Evolutionary conservation across 2,329 filamentous ascomycete species (phyloP).

Genomic region (Penicillium concentricum): DNA sequence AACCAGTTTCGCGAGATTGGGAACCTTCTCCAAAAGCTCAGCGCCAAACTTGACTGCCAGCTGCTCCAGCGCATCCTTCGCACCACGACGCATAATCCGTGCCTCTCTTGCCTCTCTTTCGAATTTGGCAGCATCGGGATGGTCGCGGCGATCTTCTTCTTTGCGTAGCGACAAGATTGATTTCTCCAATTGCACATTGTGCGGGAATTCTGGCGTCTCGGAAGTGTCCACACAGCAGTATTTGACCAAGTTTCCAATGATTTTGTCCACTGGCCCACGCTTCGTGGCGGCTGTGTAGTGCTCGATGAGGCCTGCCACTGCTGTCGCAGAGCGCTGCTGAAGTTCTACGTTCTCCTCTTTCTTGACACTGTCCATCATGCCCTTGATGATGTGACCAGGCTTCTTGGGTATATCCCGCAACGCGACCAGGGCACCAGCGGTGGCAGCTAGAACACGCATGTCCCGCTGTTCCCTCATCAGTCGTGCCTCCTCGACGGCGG

Average conservation of each 20-base stretch:
- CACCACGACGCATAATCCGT: conserved; percentile 84
- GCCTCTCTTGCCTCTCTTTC: conserved; percentile 86
- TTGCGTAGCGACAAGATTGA: conserved; percentile 92
- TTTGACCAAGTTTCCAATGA: conserved; percentile 92
- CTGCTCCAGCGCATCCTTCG: conserved; percentile 90
- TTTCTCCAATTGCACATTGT: conserved; percentile 73
- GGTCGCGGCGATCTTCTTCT: conserved; percentile 92
- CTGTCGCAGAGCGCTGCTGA: conserved; percentile 80
- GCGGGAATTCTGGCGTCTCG: conserved; percentile 91
- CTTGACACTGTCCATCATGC: conserved; percentile 97
- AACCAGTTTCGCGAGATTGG: conserved; percentile 77
- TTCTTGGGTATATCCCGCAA: conserved; percentile 88
- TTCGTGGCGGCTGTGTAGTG: conserved; percentile 79
- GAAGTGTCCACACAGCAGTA: conserved; percentile 98
- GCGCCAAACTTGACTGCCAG: conserved; percentile 76
- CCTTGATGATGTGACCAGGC: conserved; percentile 87
- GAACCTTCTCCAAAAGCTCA: conserved; percentile 75
- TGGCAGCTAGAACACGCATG: conserved; percentile 78
- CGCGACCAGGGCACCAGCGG: conserved; percentile 84
- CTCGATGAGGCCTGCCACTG: conserved; percentile 81
- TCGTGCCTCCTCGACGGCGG: conserved; percentile 77
- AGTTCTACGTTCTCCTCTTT: conserved; percentile 87
- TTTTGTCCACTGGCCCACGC: conserved; percentile 86
- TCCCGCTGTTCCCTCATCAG: conserved; percentile 78
- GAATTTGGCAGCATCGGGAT: conserved; percentile 85